Conservation (phyloP, 768 basidiomycete genomes). For the Xerocomellus dryophilus region DNA sequence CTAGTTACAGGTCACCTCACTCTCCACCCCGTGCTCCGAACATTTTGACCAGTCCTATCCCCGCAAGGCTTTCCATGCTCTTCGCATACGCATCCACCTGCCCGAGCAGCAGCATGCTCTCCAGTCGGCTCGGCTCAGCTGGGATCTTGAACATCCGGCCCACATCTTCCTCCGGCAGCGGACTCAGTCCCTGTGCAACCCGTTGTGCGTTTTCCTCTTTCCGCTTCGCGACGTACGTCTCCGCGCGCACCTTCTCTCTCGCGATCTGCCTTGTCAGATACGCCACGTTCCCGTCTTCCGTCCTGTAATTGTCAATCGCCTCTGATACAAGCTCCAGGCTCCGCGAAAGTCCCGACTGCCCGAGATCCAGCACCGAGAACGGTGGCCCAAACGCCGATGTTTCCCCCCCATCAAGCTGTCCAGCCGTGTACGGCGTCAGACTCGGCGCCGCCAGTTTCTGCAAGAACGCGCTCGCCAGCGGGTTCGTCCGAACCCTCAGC, state of each 20-base stretch:
- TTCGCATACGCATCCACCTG: constrained; percentile 85
- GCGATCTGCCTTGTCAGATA: constrained; percentile 86
- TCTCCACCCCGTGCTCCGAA: constrained; percentile 56
- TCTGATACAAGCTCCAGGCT: constrained; percentile 85
- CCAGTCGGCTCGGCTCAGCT: constrained; percentile 81
- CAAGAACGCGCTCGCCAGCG: constrained; percentile 77
- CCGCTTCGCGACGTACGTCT: constrained; percentile 75
- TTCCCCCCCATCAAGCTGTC: constrained; percentile 38
- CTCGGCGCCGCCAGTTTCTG: constrained; percentile 51
- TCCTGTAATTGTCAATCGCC: constrained; percentile 79
- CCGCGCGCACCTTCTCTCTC: constrained; percentile 77
- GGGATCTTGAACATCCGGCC: constrained; percentile 84
- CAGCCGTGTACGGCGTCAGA: constrained; percentile 35
- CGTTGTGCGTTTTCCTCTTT: constrained; percentile 84
- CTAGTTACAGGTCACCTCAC: not conserved
- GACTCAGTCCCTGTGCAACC: constrained; percentile 76
- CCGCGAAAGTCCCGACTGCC: constrained; percentile 62
- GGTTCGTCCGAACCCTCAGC: constrained; percentile 77
- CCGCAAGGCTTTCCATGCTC: constrained; percentile 64
- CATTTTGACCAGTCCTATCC: constrained; percentile 75
- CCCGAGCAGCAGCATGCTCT: constrained; percentile 81
- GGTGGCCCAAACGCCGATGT: constrained; percentile 52
- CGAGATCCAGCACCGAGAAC: constrained; percentile 68
- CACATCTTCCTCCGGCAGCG: constrained; percentile 85
- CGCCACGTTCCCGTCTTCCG: constrained; percentile 89